Evolutionary conservation across 495 filamentous ascomycete species (phyloP).

Genomic region (Hypoxylon lienhwacheense): DNA sequence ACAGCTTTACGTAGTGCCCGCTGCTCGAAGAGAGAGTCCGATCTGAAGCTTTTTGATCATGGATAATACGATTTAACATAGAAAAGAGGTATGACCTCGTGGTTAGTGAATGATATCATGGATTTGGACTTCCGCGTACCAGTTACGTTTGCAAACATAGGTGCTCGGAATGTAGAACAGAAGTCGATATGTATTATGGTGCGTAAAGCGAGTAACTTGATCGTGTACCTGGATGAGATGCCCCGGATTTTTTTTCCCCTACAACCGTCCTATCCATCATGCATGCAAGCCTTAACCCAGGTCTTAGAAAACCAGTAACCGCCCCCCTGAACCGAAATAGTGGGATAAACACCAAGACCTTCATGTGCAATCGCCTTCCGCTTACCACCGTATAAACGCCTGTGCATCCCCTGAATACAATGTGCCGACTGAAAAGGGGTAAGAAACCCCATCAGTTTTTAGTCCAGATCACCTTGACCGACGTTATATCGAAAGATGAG

Average conservation of each 20-base stretch:
- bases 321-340: background rate
- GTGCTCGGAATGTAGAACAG: background rate
- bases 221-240: background rate
- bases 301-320: background rate
- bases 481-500: too few relatives aligned
- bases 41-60: too few relatives aligned
- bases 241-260: background rate
- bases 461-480: too few relatives aligned
- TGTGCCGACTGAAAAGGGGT: conserved; percentile 3
- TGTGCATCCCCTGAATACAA: conserved; percentile 22
- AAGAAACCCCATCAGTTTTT: conserved; percentile 1
- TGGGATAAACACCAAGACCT: conserved; percentile 5
- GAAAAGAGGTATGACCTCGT: too few relatives aligned
- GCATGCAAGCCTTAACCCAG: conserved; percentile 6
- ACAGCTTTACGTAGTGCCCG: too few relatives aligned
- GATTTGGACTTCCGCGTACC: background rate
- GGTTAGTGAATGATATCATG: too few relatives aligned
- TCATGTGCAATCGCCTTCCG: conserved; percentile 2
- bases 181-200: conserved; percentile 10
- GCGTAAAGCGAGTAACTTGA: background rate
- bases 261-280: conserved; percentile 5
- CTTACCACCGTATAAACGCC: conserved; percentile 21
- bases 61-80: too few relatives aligned
- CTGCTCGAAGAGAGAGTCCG: too few relatives aligned
- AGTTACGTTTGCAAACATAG: background rate